Base-by-base conservation (phyloP, 495 filamentous ascomycete genomes). In the Talaromyces nanjingensis region DNA sequence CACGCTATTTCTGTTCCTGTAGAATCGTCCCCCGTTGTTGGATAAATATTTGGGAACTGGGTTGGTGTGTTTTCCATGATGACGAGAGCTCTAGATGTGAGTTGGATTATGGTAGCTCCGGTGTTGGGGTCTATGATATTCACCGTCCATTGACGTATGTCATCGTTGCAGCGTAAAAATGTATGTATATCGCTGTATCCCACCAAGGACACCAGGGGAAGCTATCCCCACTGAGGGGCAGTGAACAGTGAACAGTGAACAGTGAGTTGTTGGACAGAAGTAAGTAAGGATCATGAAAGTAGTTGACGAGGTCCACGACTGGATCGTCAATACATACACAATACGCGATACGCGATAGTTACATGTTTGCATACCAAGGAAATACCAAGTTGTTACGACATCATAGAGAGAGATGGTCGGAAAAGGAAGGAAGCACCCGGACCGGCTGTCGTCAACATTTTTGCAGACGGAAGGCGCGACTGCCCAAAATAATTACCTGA, bases 51-150 rank as follows among this genome's bases (percentile, higher is more conserved):
- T 6, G 69, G 70, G 18, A 75, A 71, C 53, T 54, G 64, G 2
- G 72, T 73, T 20, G 69, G 64, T 56, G 64, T 65, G 59, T 72
- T 64, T 66, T 73, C 74, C 53, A 60, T 56, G 31, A 6, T 29
- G 83, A 87, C 34, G 83, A 86, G 91, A 67, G 92, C 97, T 69
- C 74, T 98, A 20, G 78, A 2, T 39, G 33, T n/a, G n/a, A 27
- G 34, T 11, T 22, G 22, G 7, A n/a, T 24, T 14, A 47, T 42
- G 59, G 14, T n/a, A 5, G 33, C 31, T 39, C n/a, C 37, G 14
- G 18, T 14, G 22, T 22, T 14, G 11, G 18, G 2, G 27, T 59
- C 56, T 34, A 29, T 59, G n/a, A 37, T 6, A 18, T 18, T 18
- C 42, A 47, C 6, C 18, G 45, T 49, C 45, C n/a, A 49, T n/a